These are phyloP conservation scores for Cicer chorassanicum DNA, from an alignment of 306 rosid genomes.

Conservation along the genomic window DNA sequence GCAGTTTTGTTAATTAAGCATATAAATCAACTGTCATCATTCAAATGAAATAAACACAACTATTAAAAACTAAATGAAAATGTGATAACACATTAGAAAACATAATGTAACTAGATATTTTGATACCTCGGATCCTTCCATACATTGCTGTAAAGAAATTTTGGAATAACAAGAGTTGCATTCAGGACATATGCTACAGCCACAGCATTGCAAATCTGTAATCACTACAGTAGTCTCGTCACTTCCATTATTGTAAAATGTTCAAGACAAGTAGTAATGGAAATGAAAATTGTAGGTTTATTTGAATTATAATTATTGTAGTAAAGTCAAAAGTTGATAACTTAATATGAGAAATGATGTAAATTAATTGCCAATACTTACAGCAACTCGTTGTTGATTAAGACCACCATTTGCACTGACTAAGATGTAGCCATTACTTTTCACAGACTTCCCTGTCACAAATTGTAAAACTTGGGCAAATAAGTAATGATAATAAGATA, in stretches of 20 bases:
- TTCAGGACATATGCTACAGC: constrained; percentile 92
- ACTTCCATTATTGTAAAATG: constrained; percentile 41
- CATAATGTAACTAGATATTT: neutral
- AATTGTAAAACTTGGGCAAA: constrained; percentile 27
- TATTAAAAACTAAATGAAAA: too few relatives aligned
- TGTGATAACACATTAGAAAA: too few relatives aligned
- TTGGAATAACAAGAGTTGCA: constrained; percentile 85
- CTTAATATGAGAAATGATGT: constrained; percentile 27
- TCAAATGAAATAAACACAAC: neutral
- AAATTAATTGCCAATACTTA: constrained; percentile 53
- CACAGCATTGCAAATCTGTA: constrained; percentile 92
- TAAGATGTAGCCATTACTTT: constrained; percentile 79
- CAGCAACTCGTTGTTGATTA: constrained; percentile 98
- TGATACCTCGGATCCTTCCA: constrained; percentile 97
- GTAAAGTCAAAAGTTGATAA: neutral
- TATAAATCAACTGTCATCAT: constrained; percentile 23
- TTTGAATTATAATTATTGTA: neutral
- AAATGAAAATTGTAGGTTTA: constrained; percentile 9
- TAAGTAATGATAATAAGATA: constrained; percentile 1
- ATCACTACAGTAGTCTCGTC: constrained; percentile 54
- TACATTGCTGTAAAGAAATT: constrained; percentile 86
- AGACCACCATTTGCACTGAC: constrained; percentile 98
- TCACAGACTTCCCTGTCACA: constrained; percentile 59
- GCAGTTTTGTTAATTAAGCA: constrained; percentile 43
- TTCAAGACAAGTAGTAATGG: neutral